phyloP scores from a whole-genome alignment of 108 stramenopile species.

The Skeletonema tropicum region DNA sequence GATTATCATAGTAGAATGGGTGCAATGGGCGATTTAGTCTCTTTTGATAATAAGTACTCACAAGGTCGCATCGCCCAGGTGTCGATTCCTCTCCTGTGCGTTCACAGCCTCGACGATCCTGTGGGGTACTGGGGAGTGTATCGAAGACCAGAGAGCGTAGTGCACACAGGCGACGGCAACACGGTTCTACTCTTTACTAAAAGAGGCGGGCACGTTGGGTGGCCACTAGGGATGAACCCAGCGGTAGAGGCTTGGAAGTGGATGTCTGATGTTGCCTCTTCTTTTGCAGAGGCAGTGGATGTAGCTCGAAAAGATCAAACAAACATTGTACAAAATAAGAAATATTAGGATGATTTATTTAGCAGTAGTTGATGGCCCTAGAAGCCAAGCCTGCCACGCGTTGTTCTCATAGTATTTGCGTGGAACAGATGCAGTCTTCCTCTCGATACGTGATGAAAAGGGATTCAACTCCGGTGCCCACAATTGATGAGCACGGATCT shows the following conservation, averaged over 20 bases:
- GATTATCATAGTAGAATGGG: constrained; percentile 70
- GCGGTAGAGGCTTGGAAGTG: constrained; percentile 61
- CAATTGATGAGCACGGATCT: constrained; percentile 27
- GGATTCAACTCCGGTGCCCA: constrained; percentile 79
- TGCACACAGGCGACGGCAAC: constrained; percentile 59
- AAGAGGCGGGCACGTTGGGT: constrained; percentile 82
- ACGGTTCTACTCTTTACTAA: constrained; percentile 69
- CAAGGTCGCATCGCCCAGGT: constrained; percentile 64
- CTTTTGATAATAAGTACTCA: constrained; percentile 22
- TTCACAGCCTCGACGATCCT: constrained; percentile 83
- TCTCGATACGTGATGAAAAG: constrained; percentile 62
- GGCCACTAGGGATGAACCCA: constrained; percentile 70
- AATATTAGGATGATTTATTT: not conserved
- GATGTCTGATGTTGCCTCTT: constrained; percentile 69
- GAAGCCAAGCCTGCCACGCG: constrained; percentile 85
- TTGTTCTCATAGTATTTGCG: constrained; percentile 77
- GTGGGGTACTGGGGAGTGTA: constrained; percentile 67
- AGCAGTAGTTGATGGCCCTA: constrained; percentile 33
- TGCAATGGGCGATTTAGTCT: constrained; percentile 68
- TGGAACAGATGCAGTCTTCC: constrained; percentile 56
- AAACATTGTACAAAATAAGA: not conserved
- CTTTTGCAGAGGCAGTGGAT: constrained; percentile 60
- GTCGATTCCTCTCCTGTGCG: constrained; percentile 61
- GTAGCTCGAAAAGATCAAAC: constrained; percentile 10
- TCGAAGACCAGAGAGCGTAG: constrained; percentile 62